Evolutionary conservation across 495 filamentous ascomycete genomes (phyloP), one percentile per base, ranked within the genome.

Genomic region (Aspergillus ellipticus): DNA sequence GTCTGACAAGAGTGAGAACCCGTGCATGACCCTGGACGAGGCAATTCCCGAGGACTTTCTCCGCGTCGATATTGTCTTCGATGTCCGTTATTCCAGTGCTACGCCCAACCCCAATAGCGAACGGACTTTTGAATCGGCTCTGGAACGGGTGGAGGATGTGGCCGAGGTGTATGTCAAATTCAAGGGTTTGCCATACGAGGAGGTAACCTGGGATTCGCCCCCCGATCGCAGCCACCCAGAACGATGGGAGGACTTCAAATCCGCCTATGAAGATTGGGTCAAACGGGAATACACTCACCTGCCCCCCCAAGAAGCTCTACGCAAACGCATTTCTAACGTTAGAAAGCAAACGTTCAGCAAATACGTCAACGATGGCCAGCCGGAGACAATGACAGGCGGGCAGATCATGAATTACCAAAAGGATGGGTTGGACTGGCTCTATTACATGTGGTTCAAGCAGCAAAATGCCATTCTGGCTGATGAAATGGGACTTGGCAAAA

Each of bases 401-500:
- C 79, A 90, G 55, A 76, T 97, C 35, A 97, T 99, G 92, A 76
- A 81, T 10, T 99, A 99, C 66, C 95, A 99, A 65, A 73, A 93
- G 39, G 90, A 97, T 17, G 95, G 95, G 15, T 69, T 97, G 54
- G 97, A 97, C 66, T 99, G 94, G 92, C 82, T 97, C n/a, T 87
- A 96, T 55, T 96, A 90, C 67, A 92, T 90, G 66, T 96, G 90
- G 76, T 83, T 88, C 56, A 74, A 82, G 46, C 77, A 85, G 57
- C 80, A 89, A 57, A 97, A 95, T 62, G 87, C 88, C n/a, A 94
- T 99, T 62, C 82, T 99, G 2, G 95, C 95, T 2, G 95, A 99
- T 62, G 95, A 99, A 66, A 99, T 99, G 95, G 95, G 95, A 4
- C 83, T 99, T 9, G 95, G 95, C 22, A 99, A 99, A 76, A 99